These are phyloP conservation scores for Neurospora sp. DNA, from an alignment of 495 filamentous ascomycete species.

Conservation along the genomic window DNA sequence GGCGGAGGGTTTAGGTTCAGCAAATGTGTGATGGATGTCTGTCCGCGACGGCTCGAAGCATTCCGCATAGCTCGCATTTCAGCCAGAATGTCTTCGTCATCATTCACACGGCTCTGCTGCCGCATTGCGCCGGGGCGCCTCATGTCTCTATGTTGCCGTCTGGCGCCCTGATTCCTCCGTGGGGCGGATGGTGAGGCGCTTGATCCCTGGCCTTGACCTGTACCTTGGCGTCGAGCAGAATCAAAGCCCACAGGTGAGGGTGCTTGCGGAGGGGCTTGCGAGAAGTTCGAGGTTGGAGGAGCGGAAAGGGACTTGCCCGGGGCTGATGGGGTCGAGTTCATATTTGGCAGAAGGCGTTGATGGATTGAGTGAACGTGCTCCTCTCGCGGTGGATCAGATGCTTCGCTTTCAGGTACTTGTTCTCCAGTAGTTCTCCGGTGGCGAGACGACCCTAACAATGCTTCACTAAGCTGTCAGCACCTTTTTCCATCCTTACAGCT, in stretches of 20 bases:
- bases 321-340: slow-evolving; percentile 36
- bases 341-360: slow-evolving; percentile 18
- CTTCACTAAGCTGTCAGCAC: not conserved
- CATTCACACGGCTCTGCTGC: slow-evolving; percentile 17
- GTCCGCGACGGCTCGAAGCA: slow-evolving; percentile 75
- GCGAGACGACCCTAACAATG: not conserved
- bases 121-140: slow-evolving; percentile 29
- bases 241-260: slow-evolving; percentile 37
- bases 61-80: slow-evolving; percentile 81
- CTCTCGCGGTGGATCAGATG: not conserved
- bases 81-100: slow-evolving; percentile 69
- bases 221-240: slow-evolving; percentile 50
- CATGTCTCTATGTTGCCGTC: slow-evolving; percentile 61
- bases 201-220: slow-evolving; percentile 46
- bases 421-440: not conserved
- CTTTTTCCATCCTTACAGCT: not conserved
- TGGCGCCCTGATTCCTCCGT: slow-evolving; percentile 63
- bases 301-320: slow-evolving; percentile 35
- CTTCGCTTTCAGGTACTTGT: not conserved
- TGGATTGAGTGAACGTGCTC: slow-evolving; percentile 6
- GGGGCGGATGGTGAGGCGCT: slow-evolving; percentile 42
- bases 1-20: slow-evolving; percentile 86
- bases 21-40: slow-evolving; percentile 92
- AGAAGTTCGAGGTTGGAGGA: slow-evolving; percentile 14
- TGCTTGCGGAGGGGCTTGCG: slow-evolving; percentile 15